Percentiles rank a stretch among this genome's conserved stretches.
Evolutionary conservation across 2,329 filamentous ascomycete genomes (phyloP).

Genomic region (Epichloe uncinata): DNA sequence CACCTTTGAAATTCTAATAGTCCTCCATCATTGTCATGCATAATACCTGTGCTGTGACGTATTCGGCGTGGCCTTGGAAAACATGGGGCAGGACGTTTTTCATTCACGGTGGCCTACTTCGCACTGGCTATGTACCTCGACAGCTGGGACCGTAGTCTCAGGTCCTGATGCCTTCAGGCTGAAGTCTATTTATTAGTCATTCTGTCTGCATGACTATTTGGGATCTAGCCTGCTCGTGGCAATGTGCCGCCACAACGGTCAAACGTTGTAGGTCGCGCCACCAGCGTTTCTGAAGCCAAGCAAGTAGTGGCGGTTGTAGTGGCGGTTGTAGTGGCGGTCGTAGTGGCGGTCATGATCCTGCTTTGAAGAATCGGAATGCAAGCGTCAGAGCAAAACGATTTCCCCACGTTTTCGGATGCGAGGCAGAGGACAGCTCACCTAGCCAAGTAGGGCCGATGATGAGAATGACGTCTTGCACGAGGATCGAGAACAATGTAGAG

Average conservation of each 20-base stretch:
- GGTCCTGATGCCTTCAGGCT: no score
- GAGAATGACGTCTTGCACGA: constrained; percentile 1
- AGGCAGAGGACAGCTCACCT: no score
- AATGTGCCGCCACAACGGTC: neutral
- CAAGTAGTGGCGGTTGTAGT: neutral
- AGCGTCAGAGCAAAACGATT: no score
- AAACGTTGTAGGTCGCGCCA: neutral
- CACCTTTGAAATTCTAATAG: neutral
- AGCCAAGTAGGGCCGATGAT: neutral
- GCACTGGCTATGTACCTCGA: no score
- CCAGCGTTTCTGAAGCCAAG: neutral
- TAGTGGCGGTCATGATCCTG: neutral
- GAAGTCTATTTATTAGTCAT: no score
- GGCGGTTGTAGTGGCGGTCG: no score
- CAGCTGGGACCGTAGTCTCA: neutral
- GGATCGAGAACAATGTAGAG: neutral
- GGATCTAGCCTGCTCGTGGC: no score
- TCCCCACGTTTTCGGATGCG: no score
- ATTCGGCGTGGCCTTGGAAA: neutral
- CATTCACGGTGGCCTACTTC: no score
- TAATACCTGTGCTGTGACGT: neutral
- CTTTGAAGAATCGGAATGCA: no score
- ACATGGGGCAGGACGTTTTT: neutral
- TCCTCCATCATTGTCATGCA: neutral
- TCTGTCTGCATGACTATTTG: no score